Percentiles rank a stretch among this genome's conserved stretches.
Conservation (phyloP, 164 flowering plant species). For the Kalanchoe fedtschenkoi region DNA sequence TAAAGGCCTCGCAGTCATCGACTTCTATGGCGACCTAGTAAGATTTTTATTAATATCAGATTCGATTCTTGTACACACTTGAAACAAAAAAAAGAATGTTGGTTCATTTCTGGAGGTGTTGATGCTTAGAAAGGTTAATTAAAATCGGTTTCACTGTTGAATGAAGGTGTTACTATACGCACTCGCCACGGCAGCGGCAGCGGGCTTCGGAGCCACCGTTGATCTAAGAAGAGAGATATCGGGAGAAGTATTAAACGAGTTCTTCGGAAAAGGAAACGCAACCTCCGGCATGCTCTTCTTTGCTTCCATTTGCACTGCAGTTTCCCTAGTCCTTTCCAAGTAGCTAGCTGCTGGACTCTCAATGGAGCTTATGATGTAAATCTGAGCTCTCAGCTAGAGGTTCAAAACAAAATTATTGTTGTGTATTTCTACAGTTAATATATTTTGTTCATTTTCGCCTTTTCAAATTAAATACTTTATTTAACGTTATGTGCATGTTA, state of each 20-base stretch:
- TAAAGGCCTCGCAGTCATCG: background rate
- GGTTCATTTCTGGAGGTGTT: no score
- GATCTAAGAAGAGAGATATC: slow-evolving; percentile 6
- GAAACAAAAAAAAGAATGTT: no score
- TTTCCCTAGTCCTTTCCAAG: slow-evolving; percentile 16
- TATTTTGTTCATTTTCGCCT: no score
- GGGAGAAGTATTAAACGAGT: background rate
- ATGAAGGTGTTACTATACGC: slow-evolving; percentile 16
- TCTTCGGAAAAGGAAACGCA: slow-evolving; percentile 12
- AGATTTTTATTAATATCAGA: no score
- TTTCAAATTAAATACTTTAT: no score
- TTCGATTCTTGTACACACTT: no score
- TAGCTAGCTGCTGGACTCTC: slow-evolving; percentile 11
- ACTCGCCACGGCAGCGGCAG: slow-evolving; percentile 17
- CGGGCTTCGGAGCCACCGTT: slow-evolving; percentile 17
- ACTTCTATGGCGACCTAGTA: slow-evolving; percentile 23
- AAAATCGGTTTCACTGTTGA: background rate
- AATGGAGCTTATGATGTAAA: no score
- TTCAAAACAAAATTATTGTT: no score
- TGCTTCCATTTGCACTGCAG: slow-evolving; percentile 13
- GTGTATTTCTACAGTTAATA: no score
- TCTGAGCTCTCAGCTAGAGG: no score
- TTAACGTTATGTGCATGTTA: no score
- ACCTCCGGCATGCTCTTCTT: slow-evolving; percentile 19
- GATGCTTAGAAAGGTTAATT: no score